Conservation (phyloP, 139 green algal genomes). For the Trebouxia sp. region DNA sequence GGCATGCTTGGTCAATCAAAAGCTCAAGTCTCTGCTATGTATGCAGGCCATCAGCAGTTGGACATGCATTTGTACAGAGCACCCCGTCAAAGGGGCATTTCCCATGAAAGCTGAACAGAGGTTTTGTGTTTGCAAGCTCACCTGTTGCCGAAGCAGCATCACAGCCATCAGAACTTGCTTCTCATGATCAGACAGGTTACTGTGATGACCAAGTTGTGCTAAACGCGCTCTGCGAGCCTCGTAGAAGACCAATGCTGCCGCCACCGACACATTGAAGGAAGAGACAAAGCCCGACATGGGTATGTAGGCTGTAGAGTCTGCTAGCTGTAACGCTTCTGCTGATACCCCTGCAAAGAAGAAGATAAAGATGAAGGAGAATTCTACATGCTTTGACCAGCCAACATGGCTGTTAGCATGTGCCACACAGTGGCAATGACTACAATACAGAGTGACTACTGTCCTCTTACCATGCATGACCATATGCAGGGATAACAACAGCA, state of each 20-base stretch:
- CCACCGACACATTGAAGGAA: conserved; percentile 79
- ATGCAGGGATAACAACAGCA: too few species aligned
- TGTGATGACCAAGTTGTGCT: conserved; percentile 37
- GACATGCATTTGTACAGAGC: background rate
- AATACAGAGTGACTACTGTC: too few species aligned
- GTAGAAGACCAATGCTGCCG: conserved; percentile 66
- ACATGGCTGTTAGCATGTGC: too few species aligned
- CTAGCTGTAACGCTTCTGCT: conserved; percentile 51
- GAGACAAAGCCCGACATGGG: conserved; percentile 84
- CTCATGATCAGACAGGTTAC: conserved; percentile 43
- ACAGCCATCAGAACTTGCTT: conserved; percentile 52
- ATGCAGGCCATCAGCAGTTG: too few species aligned
- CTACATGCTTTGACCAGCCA: too few species aligned
- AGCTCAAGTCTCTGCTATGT: too few species aligned
- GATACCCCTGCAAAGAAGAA: conserved; percentile 60
- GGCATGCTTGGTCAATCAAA: too few species aligned
- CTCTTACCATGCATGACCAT: too few species aligned
- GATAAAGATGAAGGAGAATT: too few species aligned
- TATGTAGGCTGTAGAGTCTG: conserved; percentile 65
- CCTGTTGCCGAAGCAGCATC: conserved; percentile 51
- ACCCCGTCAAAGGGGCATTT: background rate
- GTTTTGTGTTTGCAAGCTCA: conserved; percentile 14
- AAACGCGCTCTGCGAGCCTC: conserved; percentile 46
- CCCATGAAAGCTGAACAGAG: too few species aligned
- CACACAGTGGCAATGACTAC: too few species aligned